Evolutionary conservation across 257 asterid species (phyloP), one percentile per base, ranked within the genome.

Genomic region (Thymus quinquecostatus): DNA sequence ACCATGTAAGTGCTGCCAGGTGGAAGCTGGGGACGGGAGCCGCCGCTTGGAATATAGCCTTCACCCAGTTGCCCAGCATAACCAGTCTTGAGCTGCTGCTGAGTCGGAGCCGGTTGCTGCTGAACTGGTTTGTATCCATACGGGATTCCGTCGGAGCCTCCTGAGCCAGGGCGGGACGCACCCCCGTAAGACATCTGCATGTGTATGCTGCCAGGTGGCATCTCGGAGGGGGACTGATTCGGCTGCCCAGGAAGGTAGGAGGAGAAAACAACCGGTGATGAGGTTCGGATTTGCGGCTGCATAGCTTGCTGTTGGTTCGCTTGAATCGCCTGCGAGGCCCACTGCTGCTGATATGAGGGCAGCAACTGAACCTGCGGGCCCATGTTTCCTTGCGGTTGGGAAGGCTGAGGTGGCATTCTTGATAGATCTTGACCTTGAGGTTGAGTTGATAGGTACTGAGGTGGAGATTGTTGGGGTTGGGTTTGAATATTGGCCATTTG

Each of bases 341-440:
- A 92, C 72, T 86, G 99, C 71, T 84, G 95, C 77, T 86, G 97
- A 81, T 92, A 88, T 29, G 84, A 81, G 51, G 91, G 86, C 29
- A 77, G 38, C 27, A 87, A 70, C 78, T 84, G 93, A 56, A 79
- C 76, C 68, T 86, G 98, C 38, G 85, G 72, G 70, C 82, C 47
- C 79, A 78, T 90, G 73, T 82, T 86, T 36, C 72, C 79, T 78
- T 88, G 99, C 64, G 95, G 45, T 70, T 86, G 96, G 0, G 87
- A 44, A 7, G 82, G 88, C 66, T 80, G 96, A 27, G 86, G 87
- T 45, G 87, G 49, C 76, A 84, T 65, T 77, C 91, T 80, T 6
- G 96, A 81, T 11, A 57, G 69, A 49, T 91, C 92, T 74, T 87
- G 96, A 81, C 83, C 77, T 81, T 89, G 96, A 53, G 88, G 78